Conservation (phyloP, 192 early-diverging fungal species). For the Coemansia sp. region DNA sequence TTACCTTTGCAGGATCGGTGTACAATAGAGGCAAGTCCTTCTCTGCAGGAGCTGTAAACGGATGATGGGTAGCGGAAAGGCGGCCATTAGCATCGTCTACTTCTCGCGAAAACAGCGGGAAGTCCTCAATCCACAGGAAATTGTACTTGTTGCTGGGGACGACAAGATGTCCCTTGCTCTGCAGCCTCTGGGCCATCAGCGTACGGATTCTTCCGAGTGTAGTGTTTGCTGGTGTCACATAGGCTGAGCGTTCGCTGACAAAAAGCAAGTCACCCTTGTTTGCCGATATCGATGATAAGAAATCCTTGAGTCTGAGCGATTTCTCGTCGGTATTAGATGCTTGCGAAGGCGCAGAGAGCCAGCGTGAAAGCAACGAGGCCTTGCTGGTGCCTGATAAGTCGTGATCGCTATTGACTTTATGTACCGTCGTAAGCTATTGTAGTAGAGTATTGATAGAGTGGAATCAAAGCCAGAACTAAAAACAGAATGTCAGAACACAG, state of each 20-base stretch:
- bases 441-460: no score
- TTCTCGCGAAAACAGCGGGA: conserved; percentile 82
- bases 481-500: no score
- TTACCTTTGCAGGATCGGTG: conserved; percentile 62
- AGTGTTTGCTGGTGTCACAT: conserved; percentile 56
- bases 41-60: conserved; percentile 80
- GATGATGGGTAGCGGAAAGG: conserved; percentile 81
- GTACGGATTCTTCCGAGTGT: conserved; percentile 63
- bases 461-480: no score
- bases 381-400: conserved; percentile 28
- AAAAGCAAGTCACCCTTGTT: conserved; percentile 39
- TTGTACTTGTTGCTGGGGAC: conserved; percentile 57
- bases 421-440: conserved; percentile 37
- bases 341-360: conserved; percentile 3
- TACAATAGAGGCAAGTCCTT: conserved; percentile 68
- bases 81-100: conserved; percentile 47
- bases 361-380: conserved; percentile 39
- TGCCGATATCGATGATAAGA: conserved; percentile 19
- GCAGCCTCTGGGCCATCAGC: conserved; percentile 54
- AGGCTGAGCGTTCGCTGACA: conserved; percentile 41
- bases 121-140: conserved; percentile 87
- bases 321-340: not conserved
- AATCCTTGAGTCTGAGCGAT: not conserved
- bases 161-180: conserved; percentile 52
- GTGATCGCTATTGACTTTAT: conserved; percentile 28